Conservation (phyloP, 805 yeast species). For the Candida michaelii region DNA sequence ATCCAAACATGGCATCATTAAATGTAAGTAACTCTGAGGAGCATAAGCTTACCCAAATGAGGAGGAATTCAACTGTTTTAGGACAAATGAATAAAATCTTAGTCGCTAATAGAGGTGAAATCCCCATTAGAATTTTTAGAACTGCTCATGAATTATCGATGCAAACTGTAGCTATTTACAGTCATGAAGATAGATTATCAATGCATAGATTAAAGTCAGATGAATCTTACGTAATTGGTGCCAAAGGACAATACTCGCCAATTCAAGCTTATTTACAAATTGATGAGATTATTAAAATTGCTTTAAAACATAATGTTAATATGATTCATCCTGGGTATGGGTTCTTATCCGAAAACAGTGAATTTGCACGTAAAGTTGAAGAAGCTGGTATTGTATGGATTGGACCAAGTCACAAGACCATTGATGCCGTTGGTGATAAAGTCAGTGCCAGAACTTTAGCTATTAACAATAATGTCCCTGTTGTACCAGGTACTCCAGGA, state of each 20-base stretch:
- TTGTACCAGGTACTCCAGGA: constrained; percentile 97
- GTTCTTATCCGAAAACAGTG: constrained; percentile 66
- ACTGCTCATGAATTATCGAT: constrained; percentile 96
- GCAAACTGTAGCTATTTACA: constrained; percentile 96
- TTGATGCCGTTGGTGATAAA: constrained; percentile 95
- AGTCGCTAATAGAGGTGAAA: constrained; percentile 85
- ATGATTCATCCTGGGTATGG: constrained; percentile 94
- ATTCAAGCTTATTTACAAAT: constrained; percentile 95
- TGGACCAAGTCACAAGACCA: constrained; percentile 86
- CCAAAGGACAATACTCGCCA: constrained; percentile 85
- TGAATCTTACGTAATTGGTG: constrained; percentile 90
- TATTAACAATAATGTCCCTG: constrained; percentile 77
- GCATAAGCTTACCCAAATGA: constrained; percentile 37
- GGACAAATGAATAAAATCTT: constrained; percentile 59
- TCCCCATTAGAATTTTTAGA: constrained; percentile 86
- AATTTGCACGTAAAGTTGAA: constrained; percentile 88
- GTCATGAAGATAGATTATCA: constrained; percentile 91
- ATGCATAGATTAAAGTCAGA: constrained; percentile 95
- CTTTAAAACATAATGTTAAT: constrained; percentile 66
- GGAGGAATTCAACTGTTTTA: constrained; percentile 42
- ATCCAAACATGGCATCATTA: constrained; percentile 11
- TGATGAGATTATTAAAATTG: constrained; percentile 75
- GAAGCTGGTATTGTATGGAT: constrained; percentile 93
- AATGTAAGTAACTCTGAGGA: constrained; percentile 12
- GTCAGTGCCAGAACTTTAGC: constrained; percentile 93